Base-by-base conservation (phyloP, 2,329 filamentous ascomycete genomes). In the Xylariaceae sp. region DNA sequence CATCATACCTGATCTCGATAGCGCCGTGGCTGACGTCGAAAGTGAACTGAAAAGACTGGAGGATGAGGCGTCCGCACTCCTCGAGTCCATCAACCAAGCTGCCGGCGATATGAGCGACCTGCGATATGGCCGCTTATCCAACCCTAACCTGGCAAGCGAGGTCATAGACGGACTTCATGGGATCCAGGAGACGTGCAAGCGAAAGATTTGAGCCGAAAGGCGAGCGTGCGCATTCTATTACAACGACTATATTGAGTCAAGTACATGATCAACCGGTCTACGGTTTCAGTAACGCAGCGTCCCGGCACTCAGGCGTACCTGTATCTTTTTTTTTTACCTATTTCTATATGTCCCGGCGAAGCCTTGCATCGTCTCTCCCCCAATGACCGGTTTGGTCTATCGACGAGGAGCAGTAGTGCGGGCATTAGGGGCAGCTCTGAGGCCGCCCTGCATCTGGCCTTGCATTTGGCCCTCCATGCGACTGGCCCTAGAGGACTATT, bases 21-120 rank as follows among this genome's bases (percentile, higher is more conserved):
- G 79, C 53, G 89, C 91, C 2, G 81, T 82, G 47, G 73, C 76
- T 13, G 83, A 84, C 60, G 75, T 96, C 34, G 84, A 92, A 68
- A 79, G 78, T 17, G 88, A 94, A 69, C 84, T 93, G 57, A 76
- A 79, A 59, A 78, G 76, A 45, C 77, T 92, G 3, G 83, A 90
- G 65, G 76, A 81, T 39, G 87, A 93, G 65, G 84, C 88, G 56
- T 78, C 79, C 0, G 71, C 72, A 1, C 75, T 91, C 2, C 73
- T 88, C 4, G 77, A 81, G 3, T 82, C 84, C 9, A 81, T 94
- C 55, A 80, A 81, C 64, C 80, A 84, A 58, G 87, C 82, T 0
- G 82, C 94, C 13, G 88, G 88, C 37, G 84, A 83, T 52, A 76
- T 96, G 71, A 95, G 90, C 73, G 90, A 95, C 73, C 78, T 96